A percentile compares a stretch with the other conserved stretches of the same genome.
phyloP scores from a whole-genome alignment of 1,284 basidiomycete species.

The Microstroma glucosiphilum region DNA sequence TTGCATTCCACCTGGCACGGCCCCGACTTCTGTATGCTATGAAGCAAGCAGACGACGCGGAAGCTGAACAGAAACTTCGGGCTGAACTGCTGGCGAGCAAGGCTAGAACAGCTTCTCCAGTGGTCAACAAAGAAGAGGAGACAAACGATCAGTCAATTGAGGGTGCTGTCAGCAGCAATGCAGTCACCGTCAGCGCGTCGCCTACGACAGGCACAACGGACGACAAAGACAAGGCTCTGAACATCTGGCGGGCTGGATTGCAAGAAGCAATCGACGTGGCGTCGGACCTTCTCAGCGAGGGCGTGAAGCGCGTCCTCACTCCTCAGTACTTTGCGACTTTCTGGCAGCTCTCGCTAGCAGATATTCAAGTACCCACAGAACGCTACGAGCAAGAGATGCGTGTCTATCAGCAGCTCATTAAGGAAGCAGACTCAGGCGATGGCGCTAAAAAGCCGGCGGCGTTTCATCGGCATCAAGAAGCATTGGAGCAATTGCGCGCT shows the following conservation, averaged over 20 bases:
- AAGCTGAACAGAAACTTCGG: constrained; percentile 26
- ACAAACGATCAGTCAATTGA: not conserved
- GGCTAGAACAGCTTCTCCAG: constrained; percentile 15
- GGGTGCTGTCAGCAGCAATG: not conserved
- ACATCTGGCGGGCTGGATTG: constrained; percentile 40
- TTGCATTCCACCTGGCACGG: constrained; percentile 44
- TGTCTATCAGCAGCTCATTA: constrained; percentile 27
- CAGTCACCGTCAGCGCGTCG: not conserved
- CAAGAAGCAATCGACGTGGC: constrained; percentile 30
- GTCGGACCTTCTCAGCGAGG: constrained; percentile 25
- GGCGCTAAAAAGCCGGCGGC: constrained; percentile 26
- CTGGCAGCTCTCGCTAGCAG: constrained; percentile 46
- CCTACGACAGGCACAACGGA: constrained; percentile 3
- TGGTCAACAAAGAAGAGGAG: not conserved
- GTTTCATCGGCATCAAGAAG: constrained; percentile 42
- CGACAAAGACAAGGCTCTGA: constrained; percentile 8
- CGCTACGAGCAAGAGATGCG: constrained; percentile 47
- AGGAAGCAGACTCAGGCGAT: constrained; percentile 14
- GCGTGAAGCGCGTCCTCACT: constrained; percentile 27
- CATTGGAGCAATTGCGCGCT: constrained; percentile 43
- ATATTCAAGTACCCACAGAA: constrained; percentile 46
- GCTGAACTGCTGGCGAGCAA: constrained; percentile 32
- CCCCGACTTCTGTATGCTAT: constrained; percentile 17
- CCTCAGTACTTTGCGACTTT: constrained; percentile 46
- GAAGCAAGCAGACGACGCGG: constrained; percentile 13